Evolutionary conservation across 1,139 yeast genomes (phyloP), one percentile per base, ranked within the genome.

Genomic region (Suzukiozyma palmioleophila): DNA sequence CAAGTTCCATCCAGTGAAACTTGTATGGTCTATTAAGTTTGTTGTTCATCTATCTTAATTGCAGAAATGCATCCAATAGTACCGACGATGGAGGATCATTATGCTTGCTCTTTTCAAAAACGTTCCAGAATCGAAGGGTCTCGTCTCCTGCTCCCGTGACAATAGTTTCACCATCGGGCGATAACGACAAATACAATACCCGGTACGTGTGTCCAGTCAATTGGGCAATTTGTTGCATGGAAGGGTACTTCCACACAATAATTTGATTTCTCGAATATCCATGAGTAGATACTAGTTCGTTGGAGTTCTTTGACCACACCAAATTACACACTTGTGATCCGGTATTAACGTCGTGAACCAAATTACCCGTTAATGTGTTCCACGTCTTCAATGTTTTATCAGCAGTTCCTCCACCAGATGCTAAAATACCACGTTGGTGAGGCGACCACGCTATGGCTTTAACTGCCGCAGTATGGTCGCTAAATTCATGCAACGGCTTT

Each of bases 71-170:
- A 62, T 85, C 92, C 38, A 85, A 63, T 38, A 87, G 64, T 4
- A 83, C 85, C 15, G 88, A 79, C 8, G 79, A 65, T 18, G 81
- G 79, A 13, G 75, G 77, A 33, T 68, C 73, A 43, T 75, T 81
- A 33, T 69, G 64, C 54, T 77, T 81, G 44, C 75, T 79, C 59
- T 84, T 87, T 45, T 86, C 95, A 63, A 87, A 89, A 2, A 88
- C 84, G 51, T 86, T 87, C 97, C 97, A 90, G 54, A 89, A 87
- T 50, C 97, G 64, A 43, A 92, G 66, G 0, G 98, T 92, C 60
- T 94, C 98, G 62, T 92, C 99, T 2, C 98, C 98, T 1, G 98
- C 97, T 1, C 98, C 99, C 0, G 98, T 90, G 2, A 92, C 98
- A n/a, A 92, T 84, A 0, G 97, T 88, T 47, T 87, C 90, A 1